Evolutionary conservation across 805 yeast genomes (phyloP), one percentile per base, ranked within the genome.

Genomic region (Kuraishia hungarica): DNA sequence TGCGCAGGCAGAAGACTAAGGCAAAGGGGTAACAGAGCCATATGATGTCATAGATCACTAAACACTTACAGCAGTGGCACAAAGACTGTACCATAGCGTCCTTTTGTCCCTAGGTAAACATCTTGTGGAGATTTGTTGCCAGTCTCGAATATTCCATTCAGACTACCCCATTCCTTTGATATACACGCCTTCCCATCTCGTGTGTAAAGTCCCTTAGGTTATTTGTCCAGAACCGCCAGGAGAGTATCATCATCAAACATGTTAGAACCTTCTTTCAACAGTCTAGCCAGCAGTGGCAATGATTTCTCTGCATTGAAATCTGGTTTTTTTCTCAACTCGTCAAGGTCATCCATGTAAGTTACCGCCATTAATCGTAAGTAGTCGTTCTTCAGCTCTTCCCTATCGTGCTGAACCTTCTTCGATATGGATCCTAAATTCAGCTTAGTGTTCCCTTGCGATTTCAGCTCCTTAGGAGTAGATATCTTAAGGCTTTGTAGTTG

Each of bases 341-440:
- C 84, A 46, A 84, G 72, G 57, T 84, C 89, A 55, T 82, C 82
- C 51, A 84, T 82, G 61, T 83, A 86, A 46, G 74, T 77, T 19
- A 71, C 68, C 51, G 87, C 79, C 80, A 86, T 78, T 57, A 82
- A 61, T 39, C 71, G 73, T 62, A 86, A 66, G 61, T 76, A 86
- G 54, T 77, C 75, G 59, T 74, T 75, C 56, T 82, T 78, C 52
- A 82, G 65, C 52, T 72, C 72, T 39, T 69, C 66, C 29, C 67
- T 66, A 19, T 54, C 53, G 19, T 51, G 11, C 51, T 26, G 21
- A 49, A 43, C 55, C 22, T 56, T 53, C 17, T 35, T 48, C 15
- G 50, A 46, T 50, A 53, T 28, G 17, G 23, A 52, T 3, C 22
- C 39, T 15, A 29, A 52, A 50, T 52, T 52, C 22, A 28, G 50